Base-by-base conservation (phyloP, 1,139 yeast genomes). In the Debaryomyces singareniensis region DNA sequence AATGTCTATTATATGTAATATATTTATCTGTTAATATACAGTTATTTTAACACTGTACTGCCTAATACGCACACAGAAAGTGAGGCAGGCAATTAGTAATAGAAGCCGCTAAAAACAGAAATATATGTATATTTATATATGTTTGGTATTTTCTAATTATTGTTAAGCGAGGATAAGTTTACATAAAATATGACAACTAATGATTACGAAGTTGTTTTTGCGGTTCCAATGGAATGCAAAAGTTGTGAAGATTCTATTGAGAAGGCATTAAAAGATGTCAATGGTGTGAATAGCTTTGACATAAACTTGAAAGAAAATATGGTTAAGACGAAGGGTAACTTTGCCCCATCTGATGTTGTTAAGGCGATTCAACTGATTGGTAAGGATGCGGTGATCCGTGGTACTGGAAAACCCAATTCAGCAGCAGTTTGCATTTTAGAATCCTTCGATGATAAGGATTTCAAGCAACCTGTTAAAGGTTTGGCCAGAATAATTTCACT, bases 361-460 rank as follows among this genome's bases (percentile, higher is more conserved):
- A 60, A 61, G 37, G 71, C 82, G 0, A 75, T 85, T 35, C 89
- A 81, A 51, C 46, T 49, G 2, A 77, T 78, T 3, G 96, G 96
- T 2, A 74, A 76, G 42, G 96, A 89, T 49, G 95, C 95, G 6
- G 84, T 89, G 39, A 80, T 89, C 21, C 68, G 97, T 38, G 98
- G 98, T 4, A 77, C 96, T 0, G 97, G 97, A 2, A 66, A 67
- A 32, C 80, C 94, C 13, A 80, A 89, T 50, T 74, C 89, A 15
- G 95, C 96, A 0, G 96, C 95, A 0, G 97, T 89, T 18, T 78
- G 94, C 40, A 89, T 89, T 29, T 58, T 89, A 34, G 97, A 91
- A 50, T 71, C 83, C 12, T 82, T 80, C 45, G 75, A 66, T 35
- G 44, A 58, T 1, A 56, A 59, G 30, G 77, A 77, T 39, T 40